phyloP scores from a whole-genome alignment of 2,329 filamentous ascomycete genomes.

The Huntiella savannae region DNA sequence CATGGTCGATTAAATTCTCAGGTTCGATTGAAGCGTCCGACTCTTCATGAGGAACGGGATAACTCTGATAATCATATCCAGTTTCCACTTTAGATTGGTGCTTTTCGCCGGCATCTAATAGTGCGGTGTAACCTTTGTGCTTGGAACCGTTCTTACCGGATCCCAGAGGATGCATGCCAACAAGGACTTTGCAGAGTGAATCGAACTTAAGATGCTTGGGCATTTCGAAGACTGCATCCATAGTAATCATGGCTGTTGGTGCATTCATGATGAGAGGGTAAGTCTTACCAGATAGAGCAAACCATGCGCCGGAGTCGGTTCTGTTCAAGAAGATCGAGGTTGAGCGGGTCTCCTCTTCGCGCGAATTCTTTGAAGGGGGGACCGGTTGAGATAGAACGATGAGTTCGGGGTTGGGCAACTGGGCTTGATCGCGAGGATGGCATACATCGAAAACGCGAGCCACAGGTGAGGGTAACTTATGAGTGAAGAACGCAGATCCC shows the following conservation, averaged over 20 bases:
- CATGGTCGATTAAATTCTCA: constrained; percentile 28
- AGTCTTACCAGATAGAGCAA: constrained; percentile 68
- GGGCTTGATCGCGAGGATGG: constrained; percentile 44
- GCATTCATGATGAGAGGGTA: constrained; percentile 73
- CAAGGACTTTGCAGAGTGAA: constrained; percentile 40
- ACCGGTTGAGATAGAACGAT: constrained; percentile 73
- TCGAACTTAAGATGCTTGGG: constrained; percentile 14
- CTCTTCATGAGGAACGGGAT: constrained; percentile 15
- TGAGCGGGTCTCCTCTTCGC: constrained; percentile 31
- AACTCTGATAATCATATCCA: constrained; percentile 17
- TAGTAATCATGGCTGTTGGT: constrained; percentile 27
- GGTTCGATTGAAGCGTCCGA: constrained; percentile 15
- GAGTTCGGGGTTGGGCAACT: constrained; percentile 51
- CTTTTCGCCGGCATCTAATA: constrained; percentile 19
- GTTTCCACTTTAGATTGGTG: constrained; percentile 14
- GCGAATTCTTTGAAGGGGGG: constrained; percentile 36
- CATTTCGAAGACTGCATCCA: constrained; percentile 29
- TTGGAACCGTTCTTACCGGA: constrained; percentile 15
- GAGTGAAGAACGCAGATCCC: constrained; percentile 41
- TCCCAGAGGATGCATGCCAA: constrained; percentile 53
- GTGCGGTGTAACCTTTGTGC: constrained; percentile 20
- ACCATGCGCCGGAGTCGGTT: constrained; percentile 78
- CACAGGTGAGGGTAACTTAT: constrained; percentile 57
- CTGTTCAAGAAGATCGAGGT: constrained; percentile 69
- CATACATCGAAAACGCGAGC: constrained; percentile 79